Percentiles rank a stretch among this genome's conserved stretches.
phyloP scores from a whole-genome alignment of 306 rosid species.

The Pyrus bretschneideri region DNA sequence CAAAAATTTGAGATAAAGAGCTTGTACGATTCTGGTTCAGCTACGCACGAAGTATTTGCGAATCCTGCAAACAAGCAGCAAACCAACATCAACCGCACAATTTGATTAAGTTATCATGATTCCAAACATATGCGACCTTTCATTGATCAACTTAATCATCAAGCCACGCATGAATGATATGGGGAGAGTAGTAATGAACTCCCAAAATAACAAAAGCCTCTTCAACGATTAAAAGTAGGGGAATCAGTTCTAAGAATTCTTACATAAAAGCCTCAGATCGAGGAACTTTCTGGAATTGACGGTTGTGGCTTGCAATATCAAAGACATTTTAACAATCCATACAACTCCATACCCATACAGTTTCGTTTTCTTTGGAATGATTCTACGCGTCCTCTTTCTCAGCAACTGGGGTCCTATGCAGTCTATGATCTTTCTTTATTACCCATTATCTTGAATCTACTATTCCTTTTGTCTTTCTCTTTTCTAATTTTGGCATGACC shows the following conservation, averaged over 20 bases:
- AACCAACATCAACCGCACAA: slow-evolving; percentile 2
- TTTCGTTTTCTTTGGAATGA: neutral
- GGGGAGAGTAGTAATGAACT: neutral
- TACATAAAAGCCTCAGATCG: neutral
- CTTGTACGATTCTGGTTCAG: slow-evolving; percentile 2
- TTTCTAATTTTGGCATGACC: neutral
- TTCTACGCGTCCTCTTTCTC: neutral
- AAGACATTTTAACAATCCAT: neutral
- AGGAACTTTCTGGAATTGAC: neutral
- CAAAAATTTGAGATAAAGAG: neutral
- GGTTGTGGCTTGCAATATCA: neutral
- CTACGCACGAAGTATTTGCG: slow-evolving; percentile 12
- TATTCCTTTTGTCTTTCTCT: neutral
- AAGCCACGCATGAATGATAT: neutral
- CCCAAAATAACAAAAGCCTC: neutral
- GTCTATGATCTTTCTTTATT: neutral
- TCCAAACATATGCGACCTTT: neutral
- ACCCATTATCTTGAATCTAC: neutral
- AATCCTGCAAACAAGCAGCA: slow-evolving; percentile 28
- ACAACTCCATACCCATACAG: neutral
- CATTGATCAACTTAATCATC: neutral
- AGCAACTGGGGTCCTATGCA: neutral
- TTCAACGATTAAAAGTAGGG: neutral
- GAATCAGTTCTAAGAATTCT: neutral
- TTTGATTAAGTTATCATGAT: neutral